Evolutionary conservation across 164 flowering plant species (phyloP), one percentile per base, ranked within the genome.

Genomic region (Hamamelis virginiana): DNA sequence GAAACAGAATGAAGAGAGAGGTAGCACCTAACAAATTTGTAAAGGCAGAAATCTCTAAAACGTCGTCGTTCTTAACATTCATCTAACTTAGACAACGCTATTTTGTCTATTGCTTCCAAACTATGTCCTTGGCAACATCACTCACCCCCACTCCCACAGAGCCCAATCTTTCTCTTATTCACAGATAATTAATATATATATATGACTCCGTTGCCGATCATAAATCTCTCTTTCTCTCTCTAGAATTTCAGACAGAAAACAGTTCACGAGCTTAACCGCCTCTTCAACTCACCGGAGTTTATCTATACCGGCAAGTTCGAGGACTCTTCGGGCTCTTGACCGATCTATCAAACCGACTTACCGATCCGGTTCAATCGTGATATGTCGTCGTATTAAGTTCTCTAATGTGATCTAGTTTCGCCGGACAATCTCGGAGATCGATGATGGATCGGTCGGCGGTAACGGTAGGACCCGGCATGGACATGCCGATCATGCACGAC

Each of bases 401-500:
- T 43, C 51, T 68, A 59, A 69, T 69, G 72, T 59, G 59, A 71
- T 55, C 23, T 50, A 23, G 43, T 21, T 62, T 28, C 22, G 58
- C 55, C 27, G 69, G 62, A 10, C 19, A 19, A 53, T 14, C 61
- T 21, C 27, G 62, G 52, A 63, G 25, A 48, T 11, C 21, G 23
- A 28, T 59, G 45, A 83, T 84, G 88, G 86, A 84, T 80, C 83
- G 86, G 74, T 46, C 82, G 50, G 38, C 69, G 70, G 3, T 70
- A 28, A 47, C 84, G 19, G 69, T 76, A 12, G 85, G 82, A 45
- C 83, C 84, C 23, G 82, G 76, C 13, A 82, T 84, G 91, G 94
- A 89, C 59, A 68, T 87, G 88, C 94, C 88, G 83, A 89, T 89
- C 75, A 86, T 89, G 91, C 91, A 89, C 83, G 90, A 89, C 70